Conservation (phyloP, 2,329 filamentous ascomycete genomes). For the Aspergillus calidoustus region DNA sequence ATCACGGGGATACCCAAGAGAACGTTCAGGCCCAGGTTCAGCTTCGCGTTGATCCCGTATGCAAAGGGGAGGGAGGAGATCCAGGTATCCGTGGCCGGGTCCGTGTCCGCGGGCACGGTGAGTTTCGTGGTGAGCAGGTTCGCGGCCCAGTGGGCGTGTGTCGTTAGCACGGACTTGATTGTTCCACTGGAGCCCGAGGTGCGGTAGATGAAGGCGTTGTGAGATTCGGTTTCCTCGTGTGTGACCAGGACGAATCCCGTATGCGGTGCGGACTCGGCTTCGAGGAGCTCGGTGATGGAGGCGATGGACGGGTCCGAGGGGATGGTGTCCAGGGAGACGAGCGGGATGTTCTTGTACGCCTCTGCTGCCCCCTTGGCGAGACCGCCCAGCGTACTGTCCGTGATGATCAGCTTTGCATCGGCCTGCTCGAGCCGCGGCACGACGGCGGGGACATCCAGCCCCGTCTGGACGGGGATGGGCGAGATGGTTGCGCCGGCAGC, state of each 20-base stretch:
- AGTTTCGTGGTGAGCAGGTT: constrained; percentile 26
- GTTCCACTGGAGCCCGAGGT: constrained; percentile 27
- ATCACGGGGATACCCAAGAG: constrained; percentile 34
- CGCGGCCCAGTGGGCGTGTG: constrained; percentile 28
- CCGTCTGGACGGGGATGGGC: constrained; percentile 29
- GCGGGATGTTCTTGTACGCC: constrained; percentile 14
- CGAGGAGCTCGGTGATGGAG: constrained; percentile 3
- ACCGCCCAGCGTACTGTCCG: constrained; percentile 19
- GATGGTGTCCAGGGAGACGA: constrained; percentile 14
- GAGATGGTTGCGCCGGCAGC: constrained; percentile 31
- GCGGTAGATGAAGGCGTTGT: constrained; percentile 28
- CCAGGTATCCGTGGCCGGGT: constrained; percentile 30
- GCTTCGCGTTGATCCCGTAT: constrained; percentile 35
- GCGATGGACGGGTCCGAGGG: neutral
- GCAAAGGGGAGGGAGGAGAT: constrained; percentile 30
- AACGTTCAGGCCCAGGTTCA: constrained; percentile 33
- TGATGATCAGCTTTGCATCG: constrained; percentile 29
- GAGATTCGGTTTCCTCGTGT: constrained; percentile 9
- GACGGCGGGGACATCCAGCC: constrained; percentile 26
- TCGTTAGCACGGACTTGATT: constrained; percentile 29
- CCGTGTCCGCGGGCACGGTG: constrained; percentile 29
- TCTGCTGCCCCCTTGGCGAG: constrained; percentile 22
- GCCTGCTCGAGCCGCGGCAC: constrained; percentile 28
- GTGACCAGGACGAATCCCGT: constrained; percentile 6
- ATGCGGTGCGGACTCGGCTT: neutral